Base-by-base conservation (phyloP, 805 yeast genomes). In the Zygosaccharomyces gambellarensis region DNA sequence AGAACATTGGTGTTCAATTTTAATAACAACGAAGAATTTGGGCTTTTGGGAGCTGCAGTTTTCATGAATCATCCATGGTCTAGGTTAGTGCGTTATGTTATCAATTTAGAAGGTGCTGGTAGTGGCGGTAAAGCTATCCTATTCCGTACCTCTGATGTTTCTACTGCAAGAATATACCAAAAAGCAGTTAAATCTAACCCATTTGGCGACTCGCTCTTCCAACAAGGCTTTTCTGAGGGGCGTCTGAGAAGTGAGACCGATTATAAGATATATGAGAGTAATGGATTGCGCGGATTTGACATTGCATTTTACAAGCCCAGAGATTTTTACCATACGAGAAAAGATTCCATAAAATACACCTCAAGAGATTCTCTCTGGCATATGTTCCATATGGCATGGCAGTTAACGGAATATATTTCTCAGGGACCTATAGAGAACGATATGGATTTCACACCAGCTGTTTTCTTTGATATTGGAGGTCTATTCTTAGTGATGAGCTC, bases 31-130 rank as follows among this genome's bases (percentile, higher is more conserved):
- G 97, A 90, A 64, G 97, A 90, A 61, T 85, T 87, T 66, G 96
- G 95, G 0, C 72, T 90, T 28, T 70, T 82, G 48, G 97, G 97
- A 3, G 95, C 97, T 0, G 74, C 76, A 40, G 77, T 85, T 0
- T 89, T 88, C 58, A 68, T 86, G 47, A 64, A 76, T 29, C 95
- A 89, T 63, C 82, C 85, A 14, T 86, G 95, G 92, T 73, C 79
- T 21, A 67, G 74, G 36, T 65, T 78, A 12, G 81, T 85, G 1
- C 71, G 71, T 36, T 84, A 77, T 60, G 85, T 90, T 49, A 73
- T 90, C 55, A 90, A 90, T 63, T 70, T 90, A 54, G 97, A 90
- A 71, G 97, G 97, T 14, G 87, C 96, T 0, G 97, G 97, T 2
- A 85, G 94, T 1, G 96, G 96, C 23, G 90, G 94, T 3, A 80